These are phyloP conservation scores for Aspergillus piperis DNA, from an alignment of 2,329 filamentous ascomycete species.

Conservation along the genomic window DNA sequence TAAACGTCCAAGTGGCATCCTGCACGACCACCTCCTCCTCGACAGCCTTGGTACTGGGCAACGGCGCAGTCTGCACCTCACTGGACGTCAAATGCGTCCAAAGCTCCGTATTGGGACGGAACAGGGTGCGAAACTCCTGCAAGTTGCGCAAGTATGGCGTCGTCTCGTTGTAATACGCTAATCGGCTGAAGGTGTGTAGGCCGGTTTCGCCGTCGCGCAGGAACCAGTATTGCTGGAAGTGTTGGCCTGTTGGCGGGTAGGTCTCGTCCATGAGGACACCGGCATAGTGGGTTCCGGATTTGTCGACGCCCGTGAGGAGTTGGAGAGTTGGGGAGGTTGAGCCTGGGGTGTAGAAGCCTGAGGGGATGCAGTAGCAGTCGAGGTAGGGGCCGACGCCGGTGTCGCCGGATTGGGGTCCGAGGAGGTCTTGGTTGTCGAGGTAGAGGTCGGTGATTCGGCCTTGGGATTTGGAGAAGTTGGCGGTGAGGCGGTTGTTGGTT, in stretches of 20 bases:
- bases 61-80: conserved; percentile 56
- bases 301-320: conserved; percentile 55
- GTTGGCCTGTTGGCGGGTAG: conserved; percentile 59
- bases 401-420: conserved; percentile 48
- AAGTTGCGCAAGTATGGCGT: conserved; percentile 59
- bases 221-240: conserved; percentile 67
- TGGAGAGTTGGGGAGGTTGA: conserved; percentile 51
- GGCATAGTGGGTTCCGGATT: conserved; percentile 54
- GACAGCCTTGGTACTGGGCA: conserved; percentile 42
- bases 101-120: conserved; percentile 60
- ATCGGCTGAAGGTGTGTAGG: conserved; percentile 61
- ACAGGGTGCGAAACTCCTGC: conserved; percentile 63
- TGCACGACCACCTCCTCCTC: conserved; percentile 56
- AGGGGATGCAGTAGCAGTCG: conserved; percentile 64
- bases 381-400: conserved; percentile 60
- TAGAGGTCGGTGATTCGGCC: conserved; percentile 47
- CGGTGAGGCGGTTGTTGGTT: conserved; percentile 48
- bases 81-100: conserved; percentile 66
- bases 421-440: conserved; percentile 55
- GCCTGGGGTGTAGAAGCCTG: conserved; percentile 62
- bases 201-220: conserved; percentile 64
- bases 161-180: conserved; percentile 61
- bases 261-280: conserved; percentile 62
- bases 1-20: conserved; percentile 65
- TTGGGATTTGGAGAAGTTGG: conserved; percentile 46